These are phyloP conservation scores for Xylaria sp. DNA, from an alignment of 2,329 filamentous ascomycete species.

Conservation along the genomic window DNA sequence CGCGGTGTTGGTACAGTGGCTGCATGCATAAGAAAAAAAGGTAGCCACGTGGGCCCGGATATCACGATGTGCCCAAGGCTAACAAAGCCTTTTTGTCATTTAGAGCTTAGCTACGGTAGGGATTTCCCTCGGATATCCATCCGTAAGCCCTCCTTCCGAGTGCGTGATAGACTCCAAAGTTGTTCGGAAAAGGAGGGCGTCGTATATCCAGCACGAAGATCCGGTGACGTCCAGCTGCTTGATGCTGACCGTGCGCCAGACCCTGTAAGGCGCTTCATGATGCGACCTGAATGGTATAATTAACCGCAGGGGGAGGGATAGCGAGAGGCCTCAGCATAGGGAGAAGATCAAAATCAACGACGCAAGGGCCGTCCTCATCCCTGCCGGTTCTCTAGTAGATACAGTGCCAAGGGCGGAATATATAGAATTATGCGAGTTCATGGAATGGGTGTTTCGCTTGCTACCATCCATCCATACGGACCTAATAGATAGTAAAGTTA, in stretches of 20 bases:
- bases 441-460: conserved; percentile 16
- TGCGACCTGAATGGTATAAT: conserved; percentile 15
- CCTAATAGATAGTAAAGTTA: background rate
- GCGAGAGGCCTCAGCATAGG: background rate
- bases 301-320: conserved; percentile 12
- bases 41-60: conserved; percentile 23
- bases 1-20: background rate
- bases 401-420: background rate
- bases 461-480: background rate
- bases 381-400: background rate
- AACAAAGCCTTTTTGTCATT: background rate
- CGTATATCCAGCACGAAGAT: conserved; percentile 67
- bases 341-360: conserved; percentile 8
- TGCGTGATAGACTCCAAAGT: background rate
- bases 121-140: conserved; percentile 1
- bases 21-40: conserved; percentile 12
- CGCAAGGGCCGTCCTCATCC: conserved; percentile 14
- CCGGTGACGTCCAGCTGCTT: conserved; percentile 46
- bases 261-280: conserved; percentile 10
- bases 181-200: conserved; percentile 8
- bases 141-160: background rate
- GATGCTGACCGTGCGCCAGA: conserved; percentile 24
- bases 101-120: background rate
- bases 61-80: conserved; percentile 15
- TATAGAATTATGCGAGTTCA: conserved; percentile 25